A percentile compares a stretch with the other conserved stretches of the same genome.
Conservation (phyloP, 2,329 filamentous ascomycete genomes). For the Penicillium sumatraense region DNA sequence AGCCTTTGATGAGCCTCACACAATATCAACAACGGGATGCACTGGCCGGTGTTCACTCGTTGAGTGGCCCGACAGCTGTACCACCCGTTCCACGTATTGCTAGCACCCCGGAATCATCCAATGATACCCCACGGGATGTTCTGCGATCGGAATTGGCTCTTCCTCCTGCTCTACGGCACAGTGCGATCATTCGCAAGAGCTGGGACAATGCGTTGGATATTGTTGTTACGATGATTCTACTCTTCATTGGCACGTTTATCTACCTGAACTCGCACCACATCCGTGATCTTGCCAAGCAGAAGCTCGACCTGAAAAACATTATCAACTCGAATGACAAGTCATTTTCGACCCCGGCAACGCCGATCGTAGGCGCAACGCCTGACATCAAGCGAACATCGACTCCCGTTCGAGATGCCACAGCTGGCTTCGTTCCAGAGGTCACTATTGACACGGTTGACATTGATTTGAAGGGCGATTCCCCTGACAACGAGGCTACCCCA, state of each 20-base stretch:
- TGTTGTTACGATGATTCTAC: conserved; percentile 45
- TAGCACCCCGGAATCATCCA: conserved; percentile 38
- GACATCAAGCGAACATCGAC: conserved; percentile 34
- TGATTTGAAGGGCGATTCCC: conserved; percentile 25
- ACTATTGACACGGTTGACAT: conserved; percentile 41
- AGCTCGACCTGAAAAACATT: conserved; percentile 51
- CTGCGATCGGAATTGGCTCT: conserved; percentile 42
- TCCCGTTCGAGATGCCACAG: conserved; percentile 13
- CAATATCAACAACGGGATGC: conserved; percentile 60
- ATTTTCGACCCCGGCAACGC: conserved; percentile 45
- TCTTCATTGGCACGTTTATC: conserved; percentile 47
- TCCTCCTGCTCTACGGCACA: conserved; percentile 45
- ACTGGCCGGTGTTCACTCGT: conserved; percentile 72
- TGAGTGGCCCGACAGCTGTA: conserved; percentile 54
- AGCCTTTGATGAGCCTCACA: conserved; percentile 43
- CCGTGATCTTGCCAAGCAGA: conserved; percentile 48
- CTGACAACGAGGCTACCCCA: conserved; percentile 34
- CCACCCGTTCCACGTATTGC: conserved; percentile 52
- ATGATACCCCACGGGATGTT: conserved; percentile 45
- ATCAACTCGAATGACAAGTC: conserved; percentile 45
- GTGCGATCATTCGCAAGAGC: conserved; percentile 51
- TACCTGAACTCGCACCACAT: conserved; percentile 49
- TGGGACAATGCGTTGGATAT: conserved; percentile 52
- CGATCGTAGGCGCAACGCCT: conserved; percentile 31
- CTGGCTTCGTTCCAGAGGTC: conserved; percentile 29